Evolutionary conservation across 2,329 filamentous ascomycete genomes (phyloP), one percentile per base, ranked within the genome.

Genomic region (Triangularia setosa): DNA sequence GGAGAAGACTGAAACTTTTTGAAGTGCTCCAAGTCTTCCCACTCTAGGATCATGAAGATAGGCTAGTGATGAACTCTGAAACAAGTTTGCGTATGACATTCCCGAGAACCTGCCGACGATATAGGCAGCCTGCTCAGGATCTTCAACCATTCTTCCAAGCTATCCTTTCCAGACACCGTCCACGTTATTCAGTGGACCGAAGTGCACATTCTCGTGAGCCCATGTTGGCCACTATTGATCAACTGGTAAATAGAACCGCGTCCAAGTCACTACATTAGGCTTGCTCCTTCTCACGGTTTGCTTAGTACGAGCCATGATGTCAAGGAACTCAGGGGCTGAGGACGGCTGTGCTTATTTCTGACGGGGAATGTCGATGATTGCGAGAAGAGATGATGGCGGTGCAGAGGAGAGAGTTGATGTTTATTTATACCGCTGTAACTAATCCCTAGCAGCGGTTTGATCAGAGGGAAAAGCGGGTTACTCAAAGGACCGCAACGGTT

Each of bases 141-240:
- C 24, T 3, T 68, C 67, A n/a, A 70, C 66, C 64, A 64, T 67
- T 63, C 67, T 68, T 12, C 67, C 67, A 33, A 71, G 28, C 11
- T 28, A 62, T 40, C 35, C 55, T n/a, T 23, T 64, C 28, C n/a
- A 1, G 16, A 24, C 25, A 25, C 65, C 68, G 48, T 30, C 23
- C 25, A 67, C 61, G 24, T 28, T 61, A 9, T 14, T 48, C 44
- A 69, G 69, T 3, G 69, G 69, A 33, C 69, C 69, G 24, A 57
- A 23, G 58, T 70, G 60, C n/a, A 65, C 40, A 63, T 68, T 58
- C 3, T 33, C 28, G 12, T 67, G 63, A 25, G 55, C 55, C 68
- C 69, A 71, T 9, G 18, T 62, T 23, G 70, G 69, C 70, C 69
- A 72, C 48, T 69, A 62, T 53, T 71, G 68, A 21, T 63, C 67